Conservation (phyloP, 371 early-diverging fungal genomes). For the Synchytrium microbalum region DNA sequence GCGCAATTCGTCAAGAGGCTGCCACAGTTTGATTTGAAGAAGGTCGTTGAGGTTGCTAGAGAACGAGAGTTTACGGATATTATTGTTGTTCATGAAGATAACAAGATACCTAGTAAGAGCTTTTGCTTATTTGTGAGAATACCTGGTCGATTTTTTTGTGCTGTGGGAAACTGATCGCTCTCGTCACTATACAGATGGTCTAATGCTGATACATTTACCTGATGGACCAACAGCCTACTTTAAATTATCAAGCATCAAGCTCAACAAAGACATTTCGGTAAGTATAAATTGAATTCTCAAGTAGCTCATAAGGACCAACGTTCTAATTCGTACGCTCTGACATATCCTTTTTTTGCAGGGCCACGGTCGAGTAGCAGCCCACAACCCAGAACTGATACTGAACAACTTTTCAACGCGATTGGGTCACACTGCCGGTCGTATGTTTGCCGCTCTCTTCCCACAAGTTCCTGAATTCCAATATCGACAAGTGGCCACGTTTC, state of each 20-base stretch:
- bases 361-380: constrained; percentile 74
- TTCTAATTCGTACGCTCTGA: constrained; percentile 5
- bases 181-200: constrained; percentile 50
- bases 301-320: not conserved
- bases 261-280: constrained; percentile 68
- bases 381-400: constrained; percentile 93
- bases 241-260: constrained; percentile 73
- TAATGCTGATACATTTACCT: constrained; percentile 92
- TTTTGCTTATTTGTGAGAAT: not conserved
- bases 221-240: constrained; percentile 96
- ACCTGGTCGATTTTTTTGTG: constrained; percentile 5
- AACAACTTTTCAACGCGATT: constrained; percentile 96
- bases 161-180: not conserved
- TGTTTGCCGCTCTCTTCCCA: constrained; percentile 94
- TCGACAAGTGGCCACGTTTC: constrained; percentile 93
- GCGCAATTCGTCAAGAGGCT: constrained; percentile 85
- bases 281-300: not conserved
- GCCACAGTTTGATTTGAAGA: constrained; percentile 74
- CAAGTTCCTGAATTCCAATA: constrained; percentile 94
- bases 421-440: constrained; percentile 93
- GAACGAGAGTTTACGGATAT: constrained; percentile 88
- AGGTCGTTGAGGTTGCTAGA: constrained; percentile 82
- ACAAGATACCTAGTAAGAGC: constrained; percentile 72
- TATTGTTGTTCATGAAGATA: constrained; percentile 86
- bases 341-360: constrained; percentile 36